Percentiles rank a stretch among this genome's conserved stretches.
Evolutionary conservation across 257 asterid genomes (phyloP).

Genomic region (Voacanga thouarsii): DNA sequence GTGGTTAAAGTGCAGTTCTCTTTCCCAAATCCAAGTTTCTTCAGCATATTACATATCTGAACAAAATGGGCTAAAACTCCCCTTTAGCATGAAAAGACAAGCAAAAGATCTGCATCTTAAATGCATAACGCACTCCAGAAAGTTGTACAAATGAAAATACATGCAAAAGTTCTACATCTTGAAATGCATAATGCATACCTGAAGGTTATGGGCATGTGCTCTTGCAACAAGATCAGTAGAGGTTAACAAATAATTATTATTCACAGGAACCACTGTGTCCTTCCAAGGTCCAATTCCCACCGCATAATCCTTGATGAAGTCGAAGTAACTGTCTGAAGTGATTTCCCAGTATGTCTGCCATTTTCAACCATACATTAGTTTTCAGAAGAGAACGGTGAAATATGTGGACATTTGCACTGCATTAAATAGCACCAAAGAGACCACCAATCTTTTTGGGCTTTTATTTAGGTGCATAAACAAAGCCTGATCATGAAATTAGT

Average conservation of each 20-base stretch:
- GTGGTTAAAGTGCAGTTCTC: neutral
- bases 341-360: constrained; percentile 82
- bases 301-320: constrained; percentile 77
- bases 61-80: neutral
- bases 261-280: constrained; percentile 55
- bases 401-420: neutral
- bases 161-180: neutral
- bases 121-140: constrained; percentile 54
- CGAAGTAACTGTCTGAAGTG: constrained; percentile 80
- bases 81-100: neutral
- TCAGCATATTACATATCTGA: neutral
- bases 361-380: neutral
- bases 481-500: too few relatives aligned
- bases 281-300: constrained; percentile 98
- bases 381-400: neutral
- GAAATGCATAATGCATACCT: constrained; percentile 42
- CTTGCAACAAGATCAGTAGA: constrained; percentile 83
- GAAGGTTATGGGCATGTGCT: constrained; percentile 88
- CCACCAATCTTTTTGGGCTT: neutral
- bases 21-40: neutral
- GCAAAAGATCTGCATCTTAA: neutral
- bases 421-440: neutral
- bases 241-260: constrained; percentile 47
- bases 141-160: constrained; percentile 49
- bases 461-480: too few relatives aligned